phyloP scores from a whole-genome alignment of 2,329 filamentous ascomycete genomes.

The Hypoxylon sp. region DNA sequence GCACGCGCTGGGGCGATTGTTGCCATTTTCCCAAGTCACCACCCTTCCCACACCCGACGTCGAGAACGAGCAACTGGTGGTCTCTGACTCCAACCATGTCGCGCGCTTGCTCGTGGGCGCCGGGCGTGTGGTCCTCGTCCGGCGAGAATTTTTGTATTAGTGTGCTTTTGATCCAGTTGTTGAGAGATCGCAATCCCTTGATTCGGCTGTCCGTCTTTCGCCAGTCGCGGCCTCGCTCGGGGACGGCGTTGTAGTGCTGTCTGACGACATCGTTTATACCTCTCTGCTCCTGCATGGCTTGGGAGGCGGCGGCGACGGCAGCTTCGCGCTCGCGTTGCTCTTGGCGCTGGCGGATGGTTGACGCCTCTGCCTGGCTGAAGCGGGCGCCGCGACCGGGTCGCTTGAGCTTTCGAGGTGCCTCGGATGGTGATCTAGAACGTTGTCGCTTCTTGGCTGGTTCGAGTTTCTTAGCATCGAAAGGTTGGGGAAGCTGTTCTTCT shows the following conservation, averaged over 20 bases:
- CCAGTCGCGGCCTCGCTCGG: constrained; percentile 93
- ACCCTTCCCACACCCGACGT: constrained; percentile 96
- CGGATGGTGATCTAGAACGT: constrained; percentile 59
- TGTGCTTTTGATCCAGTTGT: constrained; percentile 99
- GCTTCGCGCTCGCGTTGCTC: constrained; percentile 63
- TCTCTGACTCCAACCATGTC: constrained; percentile 52
- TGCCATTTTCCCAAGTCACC: constrained; percentile 97
- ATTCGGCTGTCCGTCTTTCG: constrained; percentile 93
- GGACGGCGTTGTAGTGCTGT: constrained; percentile 95
- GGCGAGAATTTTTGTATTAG: constrained; percentile 96
- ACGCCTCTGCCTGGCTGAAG: constrained; percentile 72
- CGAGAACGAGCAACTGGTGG: constrained; percentile 80
- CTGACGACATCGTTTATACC: constrained; percentile 86
- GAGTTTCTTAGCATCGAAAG: constrained; percentile 67
- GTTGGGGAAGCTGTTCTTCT: constrained; percentile 63
- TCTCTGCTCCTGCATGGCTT: constrained; percentile 56
- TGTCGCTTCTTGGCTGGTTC: constrained; percentile 67
- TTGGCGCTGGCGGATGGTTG: constrained; percentile 71
- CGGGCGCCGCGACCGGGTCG: constrained; percentile 72
- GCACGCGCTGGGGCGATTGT: constrained; percentile 87
- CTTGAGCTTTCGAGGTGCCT: constrained; percentile 69
- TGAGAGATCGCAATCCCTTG: constrained; percentile 92
- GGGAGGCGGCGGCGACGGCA: constrained; percentile 48
- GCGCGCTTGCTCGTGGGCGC: constrained; percentile 62
- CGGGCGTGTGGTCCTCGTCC: constrained; percentile 74